Base-by-base conservation (phyloP, 2,329 filamentous ascomycete genomes). In the Beauveria sp. region DNA sequence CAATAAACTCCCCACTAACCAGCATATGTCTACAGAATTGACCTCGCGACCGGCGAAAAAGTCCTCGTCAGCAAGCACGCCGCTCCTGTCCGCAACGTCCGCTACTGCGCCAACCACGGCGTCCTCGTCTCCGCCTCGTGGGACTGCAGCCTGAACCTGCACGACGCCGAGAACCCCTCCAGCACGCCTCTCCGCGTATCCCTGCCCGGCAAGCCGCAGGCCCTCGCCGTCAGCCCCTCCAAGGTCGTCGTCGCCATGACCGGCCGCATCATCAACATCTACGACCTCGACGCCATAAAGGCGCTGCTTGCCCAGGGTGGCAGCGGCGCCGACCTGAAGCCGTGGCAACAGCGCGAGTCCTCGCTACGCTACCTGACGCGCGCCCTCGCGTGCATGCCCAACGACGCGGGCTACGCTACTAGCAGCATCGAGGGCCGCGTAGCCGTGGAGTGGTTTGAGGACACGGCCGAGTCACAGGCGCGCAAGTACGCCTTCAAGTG, bases 401-500 rank as follows among this genome's bases (percentile, higher is more conserved):
- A 95, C 69, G 95, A 97, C 67, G 90, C 89, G 12, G 95, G 95
- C 5, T 99, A 98, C 72, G 93, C 93, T 10, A 93, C 89, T 1
- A 91, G 86, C 62, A 93, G 88, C 69, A 99, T 99, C 69, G 95
- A 99, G 72, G 95, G 95, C 5, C 87, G 95, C 68, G 92, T 99
- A 2, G 93, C 93, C 0, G 95, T 99, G 1, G 95, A 99, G 74
- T 98, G 93, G 91, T 98, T 99, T 72, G 95, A 98, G 71, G 90
- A 95, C 18, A 90, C 86, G 5, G 80, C 86, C 47, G 90, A 93
- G 73, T 93, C 90, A 4, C 93, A 98, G 77, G 88, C 90, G 45
- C 85, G 93, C 66, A 98, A 97, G 74, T 99, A 98, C 73, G 95
- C 95, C 16, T 99, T 99, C 84, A 99, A 99, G 75, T 99, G 95